Evolutionary conservation across 371 early-diverging fungal genomes (phyloP).

Genomic region (Zychaea mexicana): DNA sequence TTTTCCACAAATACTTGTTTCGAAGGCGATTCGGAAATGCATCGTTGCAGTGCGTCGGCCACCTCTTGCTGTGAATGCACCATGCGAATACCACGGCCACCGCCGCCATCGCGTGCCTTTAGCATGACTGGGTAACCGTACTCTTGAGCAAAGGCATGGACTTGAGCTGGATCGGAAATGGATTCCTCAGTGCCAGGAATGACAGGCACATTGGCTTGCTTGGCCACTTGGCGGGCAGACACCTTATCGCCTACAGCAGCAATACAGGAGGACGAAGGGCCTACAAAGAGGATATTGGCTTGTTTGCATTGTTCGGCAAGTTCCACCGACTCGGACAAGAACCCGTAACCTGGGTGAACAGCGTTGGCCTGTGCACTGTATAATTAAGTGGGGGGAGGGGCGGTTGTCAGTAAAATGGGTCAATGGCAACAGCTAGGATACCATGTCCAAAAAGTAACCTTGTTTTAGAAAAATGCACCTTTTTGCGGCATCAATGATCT

Average conservation of each 20-base stretch:
- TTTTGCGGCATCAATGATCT: constrained; percentile 34
- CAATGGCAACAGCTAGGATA: no score
- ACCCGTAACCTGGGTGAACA: constrained; percentile 91
- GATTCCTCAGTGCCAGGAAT: constrained; percentile 36
- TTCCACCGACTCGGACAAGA: constrained; percentile 75
- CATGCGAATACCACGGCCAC: constrained; percentile 90
- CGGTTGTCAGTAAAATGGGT: no score
- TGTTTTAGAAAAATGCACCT: constrained; percentile 15
- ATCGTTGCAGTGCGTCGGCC: constrained; percentile 27
- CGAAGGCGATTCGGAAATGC: constrained; percentile 41
- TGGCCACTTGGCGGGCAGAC: constrained; percentile 39
- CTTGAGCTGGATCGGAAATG: constrained; percentile 19
- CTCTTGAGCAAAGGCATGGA: constrained; percentile 24
- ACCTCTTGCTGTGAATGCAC: constrained; percentile 35
- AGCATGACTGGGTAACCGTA: constrained; percentile 84
- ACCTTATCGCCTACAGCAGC: constrained; percentile 93
- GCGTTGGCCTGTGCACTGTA: constrained; percentile 47
- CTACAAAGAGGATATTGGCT: constrained; percentile 70
- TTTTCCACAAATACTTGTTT: constrained; percentile 73
- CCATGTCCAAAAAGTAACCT: background rate
- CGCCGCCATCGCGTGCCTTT: constrained; percentile 88
- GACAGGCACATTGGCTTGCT: constrained; percentile 32
- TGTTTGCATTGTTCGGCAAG: constrained; percentile 68
- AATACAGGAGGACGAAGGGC: constrained; percentile 79
- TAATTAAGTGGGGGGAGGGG: no score